Evolutionary conservation across 2,329 filamentous ascomycete genomes (phyloP).

Genomic region (Diaporthe caulivora): DNA sequence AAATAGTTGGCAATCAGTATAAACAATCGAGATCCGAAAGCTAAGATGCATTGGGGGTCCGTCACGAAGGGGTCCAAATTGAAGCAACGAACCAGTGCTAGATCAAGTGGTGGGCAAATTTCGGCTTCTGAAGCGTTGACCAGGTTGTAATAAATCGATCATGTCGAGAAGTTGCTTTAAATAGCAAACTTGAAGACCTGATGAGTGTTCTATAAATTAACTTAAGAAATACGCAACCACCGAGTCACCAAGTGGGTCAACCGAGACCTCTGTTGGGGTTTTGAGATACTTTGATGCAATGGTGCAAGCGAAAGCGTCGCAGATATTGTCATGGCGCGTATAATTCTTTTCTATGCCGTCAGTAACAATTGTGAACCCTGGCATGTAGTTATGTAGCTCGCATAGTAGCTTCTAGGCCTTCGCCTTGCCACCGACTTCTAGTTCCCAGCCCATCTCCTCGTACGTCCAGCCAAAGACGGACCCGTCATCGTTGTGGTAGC

Average conservation of each 20-base stretch:
- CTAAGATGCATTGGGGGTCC: not conserved
- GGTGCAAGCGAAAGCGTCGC: not conserved
- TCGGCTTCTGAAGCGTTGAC: not conserved
- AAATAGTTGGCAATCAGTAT: not conserved
- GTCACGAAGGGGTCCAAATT: too few relatives aligned
- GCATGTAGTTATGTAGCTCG: not conserved
- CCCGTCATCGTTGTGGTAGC: conserved; percentile 26
- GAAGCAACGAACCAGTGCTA: too few relatives aligned
- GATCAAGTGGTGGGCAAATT: not conserved
- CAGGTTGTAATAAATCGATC: not conserved
- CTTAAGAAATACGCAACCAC: not conserved
- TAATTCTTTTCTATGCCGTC: not conserved
- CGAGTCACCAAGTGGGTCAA: not conserved
- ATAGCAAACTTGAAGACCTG: not conserved
- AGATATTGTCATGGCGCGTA: not conserved
- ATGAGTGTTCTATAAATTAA: not conserved
- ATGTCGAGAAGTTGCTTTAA: not conserved
- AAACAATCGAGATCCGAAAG: not conserved
- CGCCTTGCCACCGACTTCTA: conserved; percentile 4
- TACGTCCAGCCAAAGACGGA: conserved; percentile 36
- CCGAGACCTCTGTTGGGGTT: too few relatives aligned
- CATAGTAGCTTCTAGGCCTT: not conserved
- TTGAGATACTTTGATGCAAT: too few relatives aligned
- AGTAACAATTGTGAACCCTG: not conserved
- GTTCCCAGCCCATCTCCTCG: conserved; percentile 36